These are phyloP conservation scores for Colletotrichum sojae DNA, from an alignment of 2,329 filamentous ascomycete genomes.

Conservation along the genomic window DNA sequence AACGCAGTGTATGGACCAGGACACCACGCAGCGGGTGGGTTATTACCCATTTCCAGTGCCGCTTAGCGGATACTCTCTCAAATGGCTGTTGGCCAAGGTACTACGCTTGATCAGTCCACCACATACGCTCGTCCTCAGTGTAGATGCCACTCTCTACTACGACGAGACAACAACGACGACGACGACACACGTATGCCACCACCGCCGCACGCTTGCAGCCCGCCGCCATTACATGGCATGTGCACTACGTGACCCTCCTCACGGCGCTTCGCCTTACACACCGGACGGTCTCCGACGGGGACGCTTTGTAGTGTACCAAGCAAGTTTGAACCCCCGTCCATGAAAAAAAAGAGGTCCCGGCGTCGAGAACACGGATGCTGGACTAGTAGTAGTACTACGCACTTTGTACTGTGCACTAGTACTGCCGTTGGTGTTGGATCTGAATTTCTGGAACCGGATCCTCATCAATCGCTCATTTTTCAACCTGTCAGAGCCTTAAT, in stretches of 20 bases:
- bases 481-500: constrained; percentile 6
- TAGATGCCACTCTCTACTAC: constrained; percentile 2
- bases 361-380: background rate
- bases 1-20: constrained; percentile 24
- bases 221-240: background rate
- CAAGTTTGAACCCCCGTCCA: constrained; percentile 14
- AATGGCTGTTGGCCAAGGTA: constrained; percentile 13
- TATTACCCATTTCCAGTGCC: constrained; percentile 19
- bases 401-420: no score
- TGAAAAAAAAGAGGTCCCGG: constrained; percentile 17
- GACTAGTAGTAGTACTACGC: background rate
- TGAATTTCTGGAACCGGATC: constrained; percentile 16
- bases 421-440: constrained; percentile 2
- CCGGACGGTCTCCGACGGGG: constrained; percentile 35
- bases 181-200: constrained; percentile 8
- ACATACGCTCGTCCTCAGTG: constrained; percentile 5
- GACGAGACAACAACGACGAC: background rate
- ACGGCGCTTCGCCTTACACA: constrained; percentile 15
- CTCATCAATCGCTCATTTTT: constrained; percentile 9
- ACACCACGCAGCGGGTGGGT: constrained; percentile 20
- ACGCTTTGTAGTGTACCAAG: constrained; percentile 10
- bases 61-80: constrained; percentile 11
- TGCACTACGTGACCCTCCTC: constrained; percentile 6
- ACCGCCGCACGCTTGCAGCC: constrained; percentile 15
- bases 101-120: background rate